These are phyloP conservation scores for Leccinum rimulosum DNA, from an alignment of 768 basidiomycete species.

Conservation along the genomic window DNA sequence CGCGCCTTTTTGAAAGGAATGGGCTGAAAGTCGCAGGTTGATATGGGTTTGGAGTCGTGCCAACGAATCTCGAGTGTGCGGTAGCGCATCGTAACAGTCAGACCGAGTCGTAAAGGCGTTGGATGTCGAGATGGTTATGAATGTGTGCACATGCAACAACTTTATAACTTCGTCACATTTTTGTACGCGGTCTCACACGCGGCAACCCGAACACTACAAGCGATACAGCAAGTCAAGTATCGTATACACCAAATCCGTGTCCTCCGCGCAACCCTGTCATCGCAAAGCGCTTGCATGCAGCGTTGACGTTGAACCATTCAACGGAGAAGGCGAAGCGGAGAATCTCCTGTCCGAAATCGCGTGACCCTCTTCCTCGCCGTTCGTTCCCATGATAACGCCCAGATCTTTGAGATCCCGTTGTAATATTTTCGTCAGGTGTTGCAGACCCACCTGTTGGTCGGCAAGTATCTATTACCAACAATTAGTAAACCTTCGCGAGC, in stretches of 20 bases:
- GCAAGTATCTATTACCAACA: conserved; percentile 54
- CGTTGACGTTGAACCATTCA: conserved; percentile 25
- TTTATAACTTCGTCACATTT: conserved; percentile 8
- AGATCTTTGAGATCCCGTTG: conserved; percentile 64
- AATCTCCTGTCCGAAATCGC: conserved; percentile 15
- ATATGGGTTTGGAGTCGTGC: conserved; percentile 96
- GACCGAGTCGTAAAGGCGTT: conserved; percentile 2
- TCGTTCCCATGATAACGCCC: conserved; percentile 56
- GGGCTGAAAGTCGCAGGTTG: conserved; percentile 95
- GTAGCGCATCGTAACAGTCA: conserved; percentile 61
- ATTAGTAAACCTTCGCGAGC: background rate
- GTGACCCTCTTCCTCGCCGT: conserved; percentile 33
- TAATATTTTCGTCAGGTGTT: conserved; percentile 75
- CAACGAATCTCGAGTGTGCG: conserved; percentile 92
- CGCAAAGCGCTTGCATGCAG: conserved; percentile 27
- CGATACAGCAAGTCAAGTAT: conserved; percentile 3
- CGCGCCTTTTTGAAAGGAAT: conserved; percentile 78
- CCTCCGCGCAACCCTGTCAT: conserved; percentile 8
- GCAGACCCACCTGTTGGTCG: conserved; percentile 78
- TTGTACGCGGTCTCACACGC: conserved; percentile 23
- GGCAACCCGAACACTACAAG: conserved; percentile 6
- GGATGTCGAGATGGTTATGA: conserved; percentile 3
- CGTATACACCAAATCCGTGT: conserved; percentile 8
- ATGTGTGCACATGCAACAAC: conserved; percentile 5
- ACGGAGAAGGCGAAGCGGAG: conserved; percentile 18